phyloP scores from a whole-genome alignment of 2,329 filamentous ascomycete genomes.

The Intubia oerlemansii region DNA sequence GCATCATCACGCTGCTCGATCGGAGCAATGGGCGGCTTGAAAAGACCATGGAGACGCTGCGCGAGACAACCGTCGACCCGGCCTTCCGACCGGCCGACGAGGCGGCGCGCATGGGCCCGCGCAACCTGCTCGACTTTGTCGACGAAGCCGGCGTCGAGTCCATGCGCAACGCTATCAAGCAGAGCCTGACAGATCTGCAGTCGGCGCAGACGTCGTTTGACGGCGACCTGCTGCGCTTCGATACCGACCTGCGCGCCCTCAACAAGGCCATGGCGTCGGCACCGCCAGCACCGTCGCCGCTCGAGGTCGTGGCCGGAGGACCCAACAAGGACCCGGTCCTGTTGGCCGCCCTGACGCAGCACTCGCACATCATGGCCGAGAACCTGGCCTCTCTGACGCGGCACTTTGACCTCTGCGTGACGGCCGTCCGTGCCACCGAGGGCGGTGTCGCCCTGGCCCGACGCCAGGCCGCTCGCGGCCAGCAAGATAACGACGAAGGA shows the following conservation, averaged over 20 bases:
- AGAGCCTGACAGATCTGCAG: conserved; percentile 51
- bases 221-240: conserved; percentile 52
- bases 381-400: conserved; percentile 60
- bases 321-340: conserved; percentile 17
- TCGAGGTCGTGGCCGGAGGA: not conserved
- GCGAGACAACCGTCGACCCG: conserved; percentile 40
- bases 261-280: conserved; percentile 31
- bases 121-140: conserved; percentile 54
- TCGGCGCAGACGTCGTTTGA: conserved; percentile 52
- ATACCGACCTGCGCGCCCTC: conserved; percentile 48
- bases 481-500: conserved; percentile 16
- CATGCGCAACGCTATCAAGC: conserved; percentile 44
- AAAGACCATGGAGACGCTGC: conserved; percentile 42
- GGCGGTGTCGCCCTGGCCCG: conserved; percentile 50
- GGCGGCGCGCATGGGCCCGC: conserved; percentile 36
- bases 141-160: conserved; percentile 48
- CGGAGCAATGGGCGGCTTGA: conserved; percentile 41
- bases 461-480: conserved; percentile 42
- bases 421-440: conserved; percentile 76
- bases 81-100: conserved; percentile 38
- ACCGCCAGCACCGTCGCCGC: conserved; percentile 12
- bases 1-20: conserved; percentile 43
- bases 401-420: conserved; percentile 87
- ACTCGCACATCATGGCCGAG: conserved; percentile 66
- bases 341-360: conserved; percentile 42